A percentile compares a stretch with the other conserved stretches of the same genome.
phyloP scores from a whole-genome alignment of 768 basidiomycete genomes.

The Leccinum broughii region DNA sequence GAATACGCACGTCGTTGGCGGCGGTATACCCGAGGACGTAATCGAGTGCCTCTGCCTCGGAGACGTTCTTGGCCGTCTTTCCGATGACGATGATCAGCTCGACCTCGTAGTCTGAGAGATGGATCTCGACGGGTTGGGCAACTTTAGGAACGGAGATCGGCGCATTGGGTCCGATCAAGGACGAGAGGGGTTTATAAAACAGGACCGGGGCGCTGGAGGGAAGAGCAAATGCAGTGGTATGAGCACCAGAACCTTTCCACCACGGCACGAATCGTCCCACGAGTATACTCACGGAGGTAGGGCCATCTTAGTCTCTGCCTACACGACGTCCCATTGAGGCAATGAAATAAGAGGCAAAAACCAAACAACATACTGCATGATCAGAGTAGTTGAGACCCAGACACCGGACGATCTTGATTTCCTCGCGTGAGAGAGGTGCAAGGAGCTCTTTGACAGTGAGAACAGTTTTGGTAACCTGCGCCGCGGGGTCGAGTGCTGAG shows the following conservation, averaged over 20 bases:
- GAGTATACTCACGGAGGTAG: conserved; percentile 56
- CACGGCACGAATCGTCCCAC: background rate
- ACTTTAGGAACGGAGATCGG: conserved; percentile 63
- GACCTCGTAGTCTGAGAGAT: conserved; percentile 81
- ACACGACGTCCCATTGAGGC: background rate
- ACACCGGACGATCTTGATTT: conserved; percentile 72
- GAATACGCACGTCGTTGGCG: conserved; percentile 64
- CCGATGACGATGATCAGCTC: conserved; percentile 84
- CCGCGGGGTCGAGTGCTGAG: conserved; percentile 63
- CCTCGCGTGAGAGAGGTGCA: conserved; percentile 63
- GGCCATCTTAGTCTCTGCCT: conserved; percentile 68
- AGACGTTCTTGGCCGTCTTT: conserved; percentile 76
- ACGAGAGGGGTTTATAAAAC: conserved; percentile 75
- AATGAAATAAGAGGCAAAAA: background rate
- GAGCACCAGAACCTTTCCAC: background rate
- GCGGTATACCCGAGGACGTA: conserved; percentile 84
- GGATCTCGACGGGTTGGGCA: conserved; percentile 68
- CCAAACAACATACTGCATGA: conserved; percentile 57
- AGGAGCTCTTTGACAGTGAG: conserved; percentile 74
- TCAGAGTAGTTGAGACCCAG: conserved; percentile 84
- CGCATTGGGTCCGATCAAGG: conserved; percentile 70
- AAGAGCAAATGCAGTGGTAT: background rate
- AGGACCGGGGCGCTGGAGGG: conserved; percentile 60
- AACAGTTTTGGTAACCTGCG: conserved; percentile 60
- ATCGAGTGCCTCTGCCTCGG: conserved; percentile 77